These are phyloP conservation scores for Corchorus capsularis DNA, from an alignment of 345 rosid species.

Conservation along the genomic window DNA sequence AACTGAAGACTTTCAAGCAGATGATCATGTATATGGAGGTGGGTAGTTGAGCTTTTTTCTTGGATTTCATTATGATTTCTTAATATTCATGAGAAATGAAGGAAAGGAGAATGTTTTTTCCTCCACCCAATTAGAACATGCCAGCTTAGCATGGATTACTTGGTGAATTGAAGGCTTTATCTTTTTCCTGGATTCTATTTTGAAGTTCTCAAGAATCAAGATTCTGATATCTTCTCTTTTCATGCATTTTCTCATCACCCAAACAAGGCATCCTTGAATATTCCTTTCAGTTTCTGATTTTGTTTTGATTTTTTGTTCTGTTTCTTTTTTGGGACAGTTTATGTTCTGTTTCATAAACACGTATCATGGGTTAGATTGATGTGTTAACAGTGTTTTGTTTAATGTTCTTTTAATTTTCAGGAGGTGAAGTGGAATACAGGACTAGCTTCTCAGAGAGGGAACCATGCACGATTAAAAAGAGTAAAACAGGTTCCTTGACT, in stretches of 20 bases:
- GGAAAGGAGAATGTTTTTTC: not conserved
- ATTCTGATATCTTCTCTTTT: constrained; percentile 10
- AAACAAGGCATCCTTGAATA: constrained; percentile 16
- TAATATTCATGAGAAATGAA: not conserved
- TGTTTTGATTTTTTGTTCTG: not conserved
- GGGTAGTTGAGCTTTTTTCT: constrained; percentile 22
- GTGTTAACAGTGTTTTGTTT: constrained; percentile 17
- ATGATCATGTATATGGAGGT: constrained; percentile 68
- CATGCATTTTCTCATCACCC: constrained; percentile 15
- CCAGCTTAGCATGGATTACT: not conserved
- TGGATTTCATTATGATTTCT: not conserved
- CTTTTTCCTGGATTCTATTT: constrained; percentile 12
- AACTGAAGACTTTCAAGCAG: constrained; percentile 85
- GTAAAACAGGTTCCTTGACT: constrained; percentile 66
- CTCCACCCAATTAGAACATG: not conserved
- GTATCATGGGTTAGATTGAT: constrained; percentile 19
- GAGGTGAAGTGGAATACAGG: constrained; percentile 65
- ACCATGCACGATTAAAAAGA: constrained; percentile 77
- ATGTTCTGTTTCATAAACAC: constrained; percentile 7
- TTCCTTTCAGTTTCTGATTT: not conserved
- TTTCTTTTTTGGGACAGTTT: not conserved
- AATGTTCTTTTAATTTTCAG: constrained; percentile 33
- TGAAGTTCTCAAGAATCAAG: constrained; percentile 15
- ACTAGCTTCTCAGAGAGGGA: constrained; percentile 83
- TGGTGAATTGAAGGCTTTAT: constrained; percentile 11